Conservation (phyloP, 108 stramenopile species). For the Conticribra weissflogii region DNA sequence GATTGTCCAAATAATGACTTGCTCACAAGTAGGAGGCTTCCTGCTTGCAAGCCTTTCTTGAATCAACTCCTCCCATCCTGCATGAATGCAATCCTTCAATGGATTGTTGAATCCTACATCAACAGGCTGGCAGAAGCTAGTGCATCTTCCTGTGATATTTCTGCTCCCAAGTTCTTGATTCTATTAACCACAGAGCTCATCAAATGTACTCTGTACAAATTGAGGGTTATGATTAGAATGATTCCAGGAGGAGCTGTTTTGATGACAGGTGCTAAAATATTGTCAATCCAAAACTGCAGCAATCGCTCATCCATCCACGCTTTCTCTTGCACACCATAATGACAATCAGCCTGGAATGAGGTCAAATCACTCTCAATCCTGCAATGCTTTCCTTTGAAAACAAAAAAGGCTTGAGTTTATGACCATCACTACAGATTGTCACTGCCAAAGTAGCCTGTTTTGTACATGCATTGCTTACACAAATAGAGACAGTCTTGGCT, state of each 20-base stretch:
- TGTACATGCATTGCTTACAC: background rate
- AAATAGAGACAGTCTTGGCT: background rate
- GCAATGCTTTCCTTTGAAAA: background rate
- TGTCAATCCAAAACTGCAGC: background rate
- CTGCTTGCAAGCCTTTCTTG: background rate
- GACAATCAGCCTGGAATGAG: background rate
- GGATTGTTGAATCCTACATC: slow-evolving; percentile 23
- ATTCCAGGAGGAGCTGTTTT: slow-evolving; percentile 5
- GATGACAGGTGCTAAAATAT: background rate
- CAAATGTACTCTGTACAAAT: slow-evolving; percentile 26
- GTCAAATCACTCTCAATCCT: background rate
- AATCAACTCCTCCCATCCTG: background rate
- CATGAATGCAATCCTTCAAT: background rate
- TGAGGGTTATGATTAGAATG: slow-evolving; percentile 15
- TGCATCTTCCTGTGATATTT: slow-evolving; percentile 23
- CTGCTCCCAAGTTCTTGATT: slow-evolving; percentile 20
- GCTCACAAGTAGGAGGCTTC: background rate
- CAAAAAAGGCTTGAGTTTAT: background rate
- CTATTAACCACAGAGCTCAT: slow-evolving; percentile 15
- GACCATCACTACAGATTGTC: background rate
- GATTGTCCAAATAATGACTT: background rate
- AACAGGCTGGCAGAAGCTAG: slow-evolving; percentile 24
- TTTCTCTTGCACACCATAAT: background rate
- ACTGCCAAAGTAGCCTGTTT: background rate
- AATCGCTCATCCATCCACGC: slow-evolving; percentile 1